Percentiles rank a stretch among this genome's conserved stretches.
Evolutionary conservation across 1,284 basidiomycete genomes (phyloP).

Genomic region (Hemileia vastatrix): DNA sequence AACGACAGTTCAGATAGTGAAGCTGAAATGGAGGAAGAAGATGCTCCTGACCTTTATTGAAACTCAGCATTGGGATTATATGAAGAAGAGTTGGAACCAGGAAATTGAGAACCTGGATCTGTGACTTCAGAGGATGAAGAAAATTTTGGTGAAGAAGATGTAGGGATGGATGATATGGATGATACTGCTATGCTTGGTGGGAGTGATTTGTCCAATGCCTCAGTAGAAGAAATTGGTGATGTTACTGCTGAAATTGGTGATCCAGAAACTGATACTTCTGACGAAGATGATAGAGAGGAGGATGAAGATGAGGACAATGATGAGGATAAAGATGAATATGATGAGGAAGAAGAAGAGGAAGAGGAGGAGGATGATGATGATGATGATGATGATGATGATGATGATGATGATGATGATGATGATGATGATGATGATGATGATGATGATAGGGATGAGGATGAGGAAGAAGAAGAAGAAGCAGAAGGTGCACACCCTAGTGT

Average conservation of each 20-base stretch:
- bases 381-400: constrained; percentile 37
- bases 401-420: constrained; percentile 44
- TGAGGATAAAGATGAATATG: constrained; percentile 42
- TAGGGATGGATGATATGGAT: constrained; percentile 21
- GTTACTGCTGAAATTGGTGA: constrained; percentile 48
- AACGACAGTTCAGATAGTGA: constrained; percentile 27
- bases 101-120: constrained; percentile 13
- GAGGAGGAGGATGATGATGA: constrained; percentile 47
- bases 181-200: constrained; percentile 13
- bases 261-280: constrained; percentile 33
- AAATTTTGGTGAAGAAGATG: constrained; percentile 21
- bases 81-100: constrained; percentile 46
- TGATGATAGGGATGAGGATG: constrained; percentile 44
- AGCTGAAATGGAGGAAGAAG: constrained; percentile 52
- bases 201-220: constrained; percentile 23
- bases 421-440: constrained; percentile 50
- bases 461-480: constrained; percentile 48
- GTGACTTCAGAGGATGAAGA: constrained; percentile 19
- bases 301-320: constrained; percentile 39
- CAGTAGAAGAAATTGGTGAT: constrained; percentile 66
- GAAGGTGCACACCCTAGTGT: too few relatives aligned
- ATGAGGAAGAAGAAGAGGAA: constrained; percentile 47
- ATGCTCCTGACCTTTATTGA: constrained; percentile 86
- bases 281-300: constrained; percentile 30
- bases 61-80: constrained; percentile 94